phyloP scores from a whole-genome alignment of 371 early-diverging fungal species.

The Mortierella sp. region DNA sequence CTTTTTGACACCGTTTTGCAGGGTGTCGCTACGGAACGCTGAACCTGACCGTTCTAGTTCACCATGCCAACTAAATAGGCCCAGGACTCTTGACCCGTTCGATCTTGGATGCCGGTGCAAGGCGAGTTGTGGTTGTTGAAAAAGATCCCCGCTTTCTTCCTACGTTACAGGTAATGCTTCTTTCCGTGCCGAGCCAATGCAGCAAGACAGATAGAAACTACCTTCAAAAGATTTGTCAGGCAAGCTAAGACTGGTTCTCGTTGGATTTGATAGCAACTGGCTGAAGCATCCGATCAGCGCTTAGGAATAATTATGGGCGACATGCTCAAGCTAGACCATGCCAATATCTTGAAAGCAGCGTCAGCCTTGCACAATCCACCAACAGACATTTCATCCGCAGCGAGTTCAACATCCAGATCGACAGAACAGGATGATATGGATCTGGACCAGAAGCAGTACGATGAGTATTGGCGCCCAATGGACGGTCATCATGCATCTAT shows the following conservation, averaged over 20 bases:
- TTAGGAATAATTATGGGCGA: slow-evolving; percentile 74
- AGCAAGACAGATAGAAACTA: too few species aligned
- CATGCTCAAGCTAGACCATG: slow-evolving; percentile 70
- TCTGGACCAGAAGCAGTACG: neutral
- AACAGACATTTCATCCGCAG: slow-evolving; percentile 1
- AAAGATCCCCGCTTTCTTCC: slow-evolving; percentile 84
- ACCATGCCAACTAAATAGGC: slow-evolving; percentile 47
- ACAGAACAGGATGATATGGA: neutral
- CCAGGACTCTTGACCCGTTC: slow-evolving; percentile 87
- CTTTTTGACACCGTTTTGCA: too few species aligned
- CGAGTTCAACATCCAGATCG: neutral
- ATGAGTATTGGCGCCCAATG: neutral
- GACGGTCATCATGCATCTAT: slow-evolving; percentile 25
- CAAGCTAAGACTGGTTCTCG: neutral
- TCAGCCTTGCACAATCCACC: slow-evolving; percentile 2
- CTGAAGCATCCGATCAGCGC: slow-evolving; percentile 65
- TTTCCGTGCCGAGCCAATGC: neutral
- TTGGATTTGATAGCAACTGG: slow-evolving; percentile 65
- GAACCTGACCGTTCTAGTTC: neutral
- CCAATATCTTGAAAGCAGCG: slow-evolving; percentile 53
- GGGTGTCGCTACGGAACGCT: too few species aligned
- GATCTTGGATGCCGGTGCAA: slow-evolving; percentile 75
- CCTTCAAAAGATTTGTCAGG: too few species aligned
- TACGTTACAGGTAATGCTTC: slow-evolving; percentile 63
- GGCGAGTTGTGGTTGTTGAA: slow-evolving; percentile 79